Conservation (phyloP, 352 stramenopile genomes). For the Globisporangium okanoganense region DNA sequence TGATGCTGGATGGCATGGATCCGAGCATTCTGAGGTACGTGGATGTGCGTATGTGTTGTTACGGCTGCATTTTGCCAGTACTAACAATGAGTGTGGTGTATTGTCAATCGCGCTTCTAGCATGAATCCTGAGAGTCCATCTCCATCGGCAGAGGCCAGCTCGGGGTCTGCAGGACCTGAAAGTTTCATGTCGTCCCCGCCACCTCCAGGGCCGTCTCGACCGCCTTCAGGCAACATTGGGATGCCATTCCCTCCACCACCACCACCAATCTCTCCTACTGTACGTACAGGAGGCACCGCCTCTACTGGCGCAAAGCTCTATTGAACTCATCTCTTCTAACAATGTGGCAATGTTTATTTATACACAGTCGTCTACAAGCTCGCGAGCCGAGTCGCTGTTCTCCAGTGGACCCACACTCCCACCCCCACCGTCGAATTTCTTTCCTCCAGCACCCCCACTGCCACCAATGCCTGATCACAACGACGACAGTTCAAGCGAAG, state of each 20-base stretch:
- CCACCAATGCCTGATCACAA: conserved; percentile 33
- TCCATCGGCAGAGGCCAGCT: conserved; percentile 39
- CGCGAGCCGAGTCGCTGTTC: conserved; percentile 50
- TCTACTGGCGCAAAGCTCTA: no score
- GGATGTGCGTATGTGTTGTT: no score
- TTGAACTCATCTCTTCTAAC: neutral
- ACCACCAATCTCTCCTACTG: conserved; percentile 53
- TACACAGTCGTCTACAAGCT: conserved; percentile 34
- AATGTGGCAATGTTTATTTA: no score
- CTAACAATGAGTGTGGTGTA: no score
- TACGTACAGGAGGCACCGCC: conserved; percentile 30
- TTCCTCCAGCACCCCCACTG: conserved; percentile 24
- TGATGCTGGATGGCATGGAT: conserved; percentile 76
- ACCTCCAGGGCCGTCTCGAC: conserved; percentile 15
- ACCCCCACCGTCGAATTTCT: conserved; percentile 25
- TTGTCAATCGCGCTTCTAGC: no score
- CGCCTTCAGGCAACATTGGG: conserved; percentile 40
- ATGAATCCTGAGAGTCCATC: conserved; percentile 81
- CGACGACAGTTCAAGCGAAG: conserved; percentile 60
- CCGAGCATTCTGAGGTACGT: conserved; percentile 43
- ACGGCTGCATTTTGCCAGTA: no score
- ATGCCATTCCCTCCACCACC: conserved; percentile 42
- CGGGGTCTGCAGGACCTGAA: conserved; percentile 21
- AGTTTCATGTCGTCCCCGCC: conserved; percentile 31
- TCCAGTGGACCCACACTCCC: conserved; percentile 38